Base-by-base conservation (phyloP, 2,329 filamentous ascomycete species). In the Pseudonectria foliicola region DNA sequence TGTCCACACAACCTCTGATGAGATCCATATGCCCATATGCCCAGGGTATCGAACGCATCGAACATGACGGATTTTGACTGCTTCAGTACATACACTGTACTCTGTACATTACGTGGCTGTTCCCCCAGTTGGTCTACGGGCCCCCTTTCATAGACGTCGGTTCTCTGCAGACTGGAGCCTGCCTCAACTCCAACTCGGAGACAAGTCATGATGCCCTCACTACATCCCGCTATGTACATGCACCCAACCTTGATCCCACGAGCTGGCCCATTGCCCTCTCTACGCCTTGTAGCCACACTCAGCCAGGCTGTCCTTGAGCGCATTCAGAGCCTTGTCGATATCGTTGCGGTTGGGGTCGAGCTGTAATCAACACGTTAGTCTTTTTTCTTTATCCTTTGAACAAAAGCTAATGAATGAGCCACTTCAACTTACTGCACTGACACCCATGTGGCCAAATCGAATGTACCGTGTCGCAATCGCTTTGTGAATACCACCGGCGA, bases 381-480 rank as follows among this genome's bases (percentile, higher is more conserved):
- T 37, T 7, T 25, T 10, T 34, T 26, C 33, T 45, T 33, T 48
- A 34, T 11, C 29, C 26, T n/a, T 18, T 26, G 10, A 18, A 13
- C 18, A 11, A 10, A 13, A 13, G 18, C 12, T 6, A 12, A 15
- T 27, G 13, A 10, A 25, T 24, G 13, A n/a, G 10, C 16, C n/a
- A n/a, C n/a, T n/a, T n/a, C n/a, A n/a, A 71, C 77, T 66, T 64
- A 80, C 77, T 49, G 89, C 83, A 57, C 84, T 92, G 43, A 96
- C 86, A 49, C 92, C 92, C 92, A 98, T 98, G 62, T 96, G 92
- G 28, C 92, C 92, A 54, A 98, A 92, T 18, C 92, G 80, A 49
- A 98, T 85, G 61, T 98, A 98, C 68, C 85, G 92, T 43, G 84
- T 69, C 3, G 85, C 89, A 61, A 95, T 94, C 60, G 93, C 86